phyloP scores from a whole-genome alignment of 2,329 filamentous ascomycete species.

The Fusarium tuaranense region DNA sequence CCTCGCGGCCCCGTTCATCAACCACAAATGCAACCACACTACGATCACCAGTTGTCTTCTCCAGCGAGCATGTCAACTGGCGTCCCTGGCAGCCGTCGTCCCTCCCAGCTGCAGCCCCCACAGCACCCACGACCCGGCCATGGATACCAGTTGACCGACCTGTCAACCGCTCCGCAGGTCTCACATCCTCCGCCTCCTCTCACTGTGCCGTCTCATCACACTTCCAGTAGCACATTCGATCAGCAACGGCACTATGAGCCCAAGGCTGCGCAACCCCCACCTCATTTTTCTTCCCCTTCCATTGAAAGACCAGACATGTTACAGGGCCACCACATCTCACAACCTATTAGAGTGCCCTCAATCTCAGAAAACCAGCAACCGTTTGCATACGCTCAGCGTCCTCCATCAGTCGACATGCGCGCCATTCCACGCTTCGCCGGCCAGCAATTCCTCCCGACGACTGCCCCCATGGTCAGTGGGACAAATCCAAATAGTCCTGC shows the following conservation, averaged over 20 bases:
- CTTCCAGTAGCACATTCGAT: background rate
- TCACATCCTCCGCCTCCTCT: conserved; percentile 29
- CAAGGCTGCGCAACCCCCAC: conserved; percentile 12
- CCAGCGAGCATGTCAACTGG: conserved; percentile 40
- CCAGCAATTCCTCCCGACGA: conserved; percentile 13
- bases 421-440: conserved; percentile 1
- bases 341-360: conserved; percentile 12
- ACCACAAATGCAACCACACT: conserved; percentile 43
- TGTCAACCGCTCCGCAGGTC: conserved; percentile 26
- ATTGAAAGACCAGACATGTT: conserved; percentile 10
- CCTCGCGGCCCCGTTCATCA: conserved; percentile 40
- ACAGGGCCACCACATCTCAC: conserved; percentile 21
- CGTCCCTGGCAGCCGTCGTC: conserved; percentile 22
- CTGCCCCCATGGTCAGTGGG: background rate
- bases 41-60: conserved; percentile 44
- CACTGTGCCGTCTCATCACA: conserved; percentile 22
- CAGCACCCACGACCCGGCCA: conserved; percentile 18
- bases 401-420: conserved; percentile 5
- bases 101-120: conserved; percentile 23
- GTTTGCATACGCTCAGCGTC: conserved; percentile 16
- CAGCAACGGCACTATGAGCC: conserved; percentile 24
- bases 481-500: conserved; percentile 16
- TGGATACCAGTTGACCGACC: conserved; percentile 28
- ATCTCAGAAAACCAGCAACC: conserved; percentile 10
- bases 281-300: conserved; percentile 1